These are phyloP conservation scores for Penicillium occitanis DNA, from an alignment of 2,329 filamentous ascomycete genomes.

Conservation along the genomic window DNA sequence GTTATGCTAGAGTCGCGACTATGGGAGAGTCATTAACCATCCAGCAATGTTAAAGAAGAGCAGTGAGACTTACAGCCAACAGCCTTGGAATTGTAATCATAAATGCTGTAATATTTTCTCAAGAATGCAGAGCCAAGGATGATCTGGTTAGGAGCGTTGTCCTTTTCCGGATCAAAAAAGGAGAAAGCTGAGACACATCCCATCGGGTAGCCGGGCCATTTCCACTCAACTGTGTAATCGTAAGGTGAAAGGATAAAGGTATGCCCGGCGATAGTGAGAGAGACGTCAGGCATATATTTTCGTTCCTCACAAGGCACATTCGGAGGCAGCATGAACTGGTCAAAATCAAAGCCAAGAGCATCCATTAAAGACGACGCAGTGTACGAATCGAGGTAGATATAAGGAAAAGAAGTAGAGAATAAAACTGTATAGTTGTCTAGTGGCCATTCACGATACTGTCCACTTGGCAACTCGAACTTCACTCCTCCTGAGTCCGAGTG, in stretches of 20 bases:
- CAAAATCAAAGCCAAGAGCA: conserved; percentile 5
- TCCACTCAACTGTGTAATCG: conserved; percentile 9
- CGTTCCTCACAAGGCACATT: conserved; percentile 4
- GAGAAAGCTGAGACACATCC: conserved; percentile 11
- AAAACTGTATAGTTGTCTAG: not conserved
- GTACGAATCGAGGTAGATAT: conserved; percentile 8
- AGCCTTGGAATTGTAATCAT: conserved; percentile 9
- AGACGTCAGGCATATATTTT: conserved; percentile 11
- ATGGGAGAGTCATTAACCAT: not conserved
- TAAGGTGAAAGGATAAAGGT: conserved; percentile 8
- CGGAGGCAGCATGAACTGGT: not conserved
- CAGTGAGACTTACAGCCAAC: conserved; percentile 10
- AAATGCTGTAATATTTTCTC: conserved; percentile 14
- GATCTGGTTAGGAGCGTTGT: not conserved
- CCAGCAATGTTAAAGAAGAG: not conserved
- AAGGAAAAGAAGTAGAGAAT: not conserved
- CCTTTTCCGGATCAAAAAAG: not conserved
- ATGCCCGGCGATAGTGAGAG: conserved; percentile 14
- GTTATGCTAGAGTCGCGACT: not conserved
- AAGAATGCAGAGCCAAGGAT: conserved; percentile 13
- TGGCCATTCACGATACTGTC: conserved; percentile 7
- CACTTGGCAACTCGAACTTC: conserved; percentile 10
- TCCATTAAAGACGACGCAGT: not conserved
- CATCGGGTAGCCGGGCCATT: not conserved
- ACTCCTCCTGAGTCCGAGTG: conserved; percentile 2